phyloP scores from a whole-genome alignment of 2,329 filamentous ascomycete genomes.

The Fusarium sp. region DNA sequence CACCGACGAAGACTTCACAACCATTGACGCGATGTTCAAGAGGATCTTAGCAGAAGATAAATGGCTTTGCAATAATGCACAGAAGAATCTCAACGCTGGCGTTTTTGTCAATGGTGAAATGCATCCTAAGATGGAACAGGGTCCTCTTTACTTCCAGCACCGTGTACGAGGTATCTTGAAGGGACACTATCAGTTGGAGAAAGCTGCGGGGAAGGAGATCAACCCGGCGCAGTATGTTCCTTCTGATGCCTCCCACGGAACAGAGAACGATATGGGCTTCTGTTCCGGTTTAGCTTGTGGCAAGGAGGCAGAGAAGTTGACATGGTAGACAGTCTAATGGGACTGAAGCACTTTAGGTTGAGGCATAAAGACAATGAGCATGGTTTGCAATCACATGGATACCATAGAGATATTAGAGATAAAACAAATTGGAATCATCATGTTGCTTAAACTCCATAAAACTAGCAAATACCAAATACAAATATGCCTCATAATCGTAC shows the following conservation, averaged over 20 bases:
- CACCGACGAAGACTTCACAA: conserved; percentile 5
- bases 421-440: background rate
- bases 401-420: no score
- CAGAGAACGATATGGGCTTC: background rate
- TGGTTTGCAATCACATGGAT: no score
- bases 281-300: background rate
- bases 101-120: background rate
- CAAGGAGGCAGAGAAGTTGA: background rate
- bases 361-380: no score
- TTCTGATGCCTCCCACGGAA: background rate
- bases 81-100: conserved; percentile 7
- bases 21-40: conserved; percentile 6
- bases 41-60: conserved; percentile 17
- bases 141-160: conserved; percentile 12
- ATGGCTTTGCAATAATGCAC: conserved; percentile 5
- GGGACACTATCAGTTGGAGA: background rate
- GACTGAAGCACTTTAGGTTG: no score
- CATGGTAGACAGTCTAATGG: background rate
- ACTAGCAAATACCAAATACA: background rate
- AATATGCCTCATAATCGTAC: background rate
- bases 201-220: background rate
- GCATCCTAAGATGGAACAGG: conserved; percentile 3
- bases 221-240: conserved; percentile 27
- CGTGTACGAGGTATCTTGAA: background rate
- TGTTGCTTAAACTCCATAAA: background rate